A percentile compares a stretch with the other conserved stretches of the same genome.
Evolutionary conservation across 495 filamentous ascomycete species (phyloP).

Genomic region (Hypoxylon subgilvum): DNA sequence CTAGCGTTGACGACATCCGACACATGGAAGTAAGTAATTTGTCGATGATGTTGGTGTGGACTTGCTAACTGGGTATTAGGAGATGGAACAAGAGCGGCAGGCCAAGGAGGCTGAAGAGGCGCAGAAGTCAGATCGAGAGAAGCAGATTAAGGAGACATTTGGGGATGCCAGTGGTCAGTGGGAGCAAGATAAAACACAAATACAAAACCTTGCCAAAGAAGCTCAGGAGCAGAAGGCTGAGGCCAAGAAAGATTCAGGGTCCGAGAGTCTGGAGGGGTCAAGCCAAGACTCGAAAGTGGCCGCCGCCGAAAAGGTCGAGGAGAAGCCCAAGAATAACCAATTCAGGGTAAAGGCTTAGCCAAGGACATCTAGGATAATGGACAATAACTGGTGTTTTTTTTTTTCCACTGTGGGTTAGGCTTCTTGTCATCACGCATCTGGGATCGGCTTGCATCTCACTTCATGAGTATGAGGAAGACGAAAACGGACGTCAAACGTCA

Average conservation of each 20-base stretch:
- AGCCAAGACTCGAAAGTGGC: conserved; percentile 41
- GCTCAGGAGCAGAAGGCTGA: conserved; percentile 35
- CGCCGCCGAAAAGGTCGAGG: conserved; percentile 33
- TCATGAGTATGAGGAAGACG: conserved; percentile 13
- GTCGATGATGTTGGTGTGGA: not conserved
- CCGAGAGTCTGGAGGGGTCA: conserved; percentile 26
- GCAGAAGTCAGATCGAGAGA: conserved; percentile 67
- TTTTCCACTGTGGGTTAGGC: conserved; percentile 6
- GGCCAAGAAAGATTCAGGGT: conserved; percentile 25
- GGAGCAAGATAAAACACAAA: conserved; percentile 80
- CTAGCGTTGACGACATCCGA: conserved; percentile 92
- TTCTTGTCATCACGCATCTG: not conserved
- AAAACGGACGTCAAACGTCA: conserved; percentile 20
- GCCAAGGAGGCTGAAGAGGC: conserved; percentile 75
- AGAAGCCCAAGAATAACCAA: conserved; percentile 38
- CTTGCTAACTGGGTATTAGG: conserved; percentile 50
- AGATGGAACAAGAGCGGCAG: conserved; percentile 84
- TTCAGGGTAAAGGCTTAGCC: conserved; percentile 36
- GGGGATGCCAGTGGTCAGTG: conserved; percentile 72
- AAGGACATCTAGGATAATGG: conserved; percentile 21
- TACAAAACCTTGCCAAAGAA: conserved; percentile 71
- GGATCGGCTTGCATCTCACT: conserved; percentile 5
- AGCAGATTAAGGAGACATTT: conserved; percentile 75
- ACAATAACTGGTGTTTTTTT: conserved; percentile 13
- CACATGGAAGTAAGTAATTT: conserved; percentile 79